A percentile compares a stretch with the other conserved stretches of the same genome.
phyloP scores from a whole-genome alignment of 208 protist species.

The Trypanosoma boissoni region DNA sequence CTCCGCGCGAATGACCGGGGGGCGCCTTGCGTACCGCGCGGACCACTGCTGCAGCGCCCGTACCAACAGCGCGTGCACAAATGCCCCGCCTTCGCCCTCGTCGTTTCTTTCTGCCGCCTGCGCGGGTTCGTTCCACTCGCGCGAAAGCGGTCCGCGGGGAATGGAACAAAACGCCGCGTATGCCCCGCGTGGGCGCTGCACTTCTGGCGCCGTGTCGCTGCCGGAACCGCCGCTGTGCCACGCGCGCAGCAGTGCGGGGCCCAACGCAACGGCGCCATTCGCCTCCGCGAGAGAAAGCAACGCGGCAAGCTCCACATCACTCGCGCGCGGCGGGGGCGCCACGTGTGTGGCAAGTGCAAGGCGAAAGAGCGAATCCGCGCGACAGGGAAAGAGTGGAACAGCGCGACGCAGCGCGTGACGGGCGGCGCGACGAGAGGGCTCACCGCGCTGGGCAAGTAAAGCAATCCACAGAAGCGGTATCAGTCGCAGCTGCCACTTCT shows the following conservation, averaged over 20 bases:
- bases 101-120: too few species aligned
- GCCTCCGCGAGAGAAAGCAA: too few species aligned
- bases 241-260: conserved; percentile 11
- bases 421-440: conserved; percentile 14
- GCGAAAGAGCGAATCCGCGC: conserved; percentile 32
- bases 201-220: background rate
- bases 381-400: conserved; percentile 42
- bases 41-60: conserved; percentile 21
- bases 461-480: conserved; percentile 71
- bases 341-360: conserved; percentile 30
- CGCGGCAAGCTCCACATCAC: too few species aligned
- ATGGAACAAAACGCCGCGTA: conserved; percentile 43
- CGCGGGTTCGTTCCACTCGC: background rate
- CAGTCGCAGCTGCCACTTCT: conserved; percentile 66
- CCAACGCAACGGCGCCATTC: too few species aligned
- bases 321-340: background rate
- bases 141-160: conserved; percentile 24
- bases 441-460: conserved; percentile 24
- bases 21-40: background rate
- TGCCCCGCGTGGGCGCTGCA: conserved; percentile 17
- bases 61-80: conserved; percentile 23
- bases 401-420: conserved; percentile 42
- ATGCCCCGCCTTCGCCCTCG: conserved; percentile 7
- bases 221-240: too few species aligned
- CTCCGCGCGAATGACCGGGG: conserved; percentile 10